These are phyloP conservation scores for Coniella lustricola DNA, from an alignment of 2,329 filamentous ascomycete species.

Conservation along the genomic window DNA sequence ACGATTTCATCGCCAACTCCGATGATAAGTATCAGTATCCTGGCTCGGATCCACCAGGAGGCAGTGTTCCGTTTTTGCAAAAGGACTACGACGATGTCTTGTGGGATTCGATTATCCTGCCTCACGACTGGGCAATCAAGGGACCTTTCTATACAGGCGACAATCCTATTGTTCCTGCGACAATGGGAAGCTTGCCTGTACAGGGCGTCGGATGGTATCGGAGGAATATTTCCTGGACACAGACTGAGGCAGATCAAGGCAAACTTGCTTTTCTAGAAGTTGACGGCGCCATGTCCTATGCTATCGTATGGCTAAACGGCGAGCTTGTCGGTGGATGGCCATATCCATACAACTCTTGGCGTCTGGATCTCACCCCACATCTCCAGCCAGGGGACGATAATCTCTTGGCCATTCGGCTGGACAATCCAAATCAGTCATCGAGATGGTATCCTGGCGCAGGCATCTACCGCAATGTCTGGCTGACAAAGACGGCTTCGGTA, in stretches of 20 bases:
- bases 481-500: slow-evolving; percentile 37
- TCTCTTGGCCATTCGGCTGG: slow-evolving; percentile 41
- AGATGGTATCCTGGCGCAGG: slow-evolving; percentile 50
- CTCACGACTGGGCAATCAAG: slow-evolving; percentile 43
- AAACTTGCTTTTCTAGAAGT: slow-evolving; percentile 39
- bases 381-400: slow-evolving; percentile 30
- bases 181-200: slow-evolving; percentile 37
- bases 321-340: slow-evolving; percentile 44
- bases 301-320: slow-evolving; percentile 46
- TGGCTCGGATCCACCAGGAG: slow-evolving; percentile 1
- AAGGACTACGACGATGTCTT: slow-evolving; percentile 27
- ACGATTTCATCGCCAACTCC: slow-evolving; percentile 3
- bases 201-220: slow-evolving; percentile 51
- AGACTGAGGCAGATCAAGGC: slow-evolving; percentile 25
- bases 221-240: slow-evolving; percentile 26
- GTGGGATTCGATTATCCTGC: slow-evolving; percentile 36
- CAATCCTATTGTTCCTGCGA: slow-evolving; percentile 28
- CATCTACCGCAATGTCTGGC: slow-evolving; percentile 48
- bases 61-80: slow-evolving; percentile 6
- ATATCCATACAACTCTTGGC: slow-evolving; percentile 44
- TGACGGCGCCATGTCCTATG: slow-evolving; percentile 45
- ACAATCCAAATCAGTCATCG: slow-evolving; percentile 40
- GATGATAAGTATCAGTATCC: background rate
- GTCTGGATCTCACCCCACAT: slow-evolving; percentile 41
- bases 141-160: slow-evolving; percentile 35